These are phyloP conservation scores for Brassica juncea DNA, from an alignment of 345 rosid genomes.

Conservation along the genomic window DNA sequence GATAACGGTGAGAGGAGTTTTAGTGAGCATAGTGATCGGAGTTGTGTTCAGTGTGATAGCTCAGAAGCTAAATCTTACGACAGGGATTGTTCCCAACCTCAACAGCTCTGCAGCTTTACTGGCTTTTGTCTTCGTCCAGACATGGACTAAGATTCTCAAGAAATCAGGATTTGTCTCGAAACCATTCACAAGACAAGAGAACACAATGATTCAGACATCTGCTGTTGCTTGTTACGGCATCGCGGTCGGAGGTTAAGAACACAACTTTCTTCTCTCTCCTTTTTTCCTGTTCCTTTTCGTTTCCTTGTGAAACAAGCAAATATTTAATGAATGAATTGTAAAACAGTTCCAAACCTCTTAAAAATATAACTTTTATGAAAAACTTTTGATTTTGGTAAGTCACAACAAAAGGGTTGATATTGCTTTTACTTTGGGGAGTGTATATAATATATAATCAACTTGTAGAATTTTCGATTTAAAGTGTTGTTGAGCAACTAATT, in stretches of 20 bases:
- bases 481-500: neutral
- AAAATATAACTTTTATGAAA: slow-evolving; percentile 9
- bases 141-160: slow-evolving; percentile 78
- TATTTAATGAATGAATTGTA: neutral
- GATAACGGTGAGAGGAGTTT: slow-evolving; percentile 68
- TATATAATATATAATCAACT: slow-evolving; percentile 7
- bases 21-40: slow-evolving; percentile 77
- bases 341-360: slow-evolving; percentile 1
- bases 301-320: slow-evolving; percentile 12
- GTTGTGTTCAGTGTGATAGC: slow-evolving; percentile 76
- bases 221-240: slow-evolving; percentile 94
- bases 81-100: slow-evolving; percentile 73
- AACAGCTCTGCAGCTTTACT: slow-evolving; percentile 90
- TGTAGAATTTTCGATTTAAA: neutral
- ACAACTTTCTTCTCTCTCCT: neutral
- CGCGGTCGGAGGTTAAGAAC: slow-evolving; percentile 74
- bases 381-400: neutral
- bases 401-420: slow-evolving; percentile 2
- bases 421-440: slow-evolving; percentile 24
- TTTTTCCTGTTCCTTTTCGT: neutral
- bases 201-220: slow-evolving; percentile 93
- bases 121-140: slow-evolving; percentile 68
- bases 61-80: slow-evolving; percentile 84
- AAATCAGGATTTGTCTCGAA: slow-evolving; percentile 62
- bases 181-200: slow-evolving; percentile 91